Conservation (phyloP, 495 filamentous ascomycete species). For the Thozetella sp. region DNA sequence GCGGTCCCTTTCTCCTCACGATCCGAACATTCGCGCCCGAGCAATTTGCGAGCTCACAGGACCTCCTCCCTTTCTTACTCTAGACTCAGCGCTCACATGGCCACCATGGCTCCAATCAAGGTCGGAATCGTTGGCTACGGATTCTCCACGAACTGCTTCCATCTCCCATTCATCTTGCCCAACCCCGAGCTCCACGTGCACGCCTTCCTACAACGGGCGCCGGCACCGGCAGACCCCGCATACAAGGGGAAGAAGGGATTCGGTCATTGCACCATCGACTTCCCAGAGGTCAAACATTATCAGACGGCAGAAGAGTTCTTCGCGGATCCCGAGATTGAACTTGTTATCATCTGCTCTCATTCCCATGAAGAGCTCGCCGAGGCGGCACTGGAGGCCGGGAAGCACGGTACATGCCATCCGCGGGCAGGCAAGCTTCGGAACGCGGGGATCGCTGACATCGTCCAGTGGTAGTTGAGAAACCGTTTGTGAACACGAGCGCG, state of each 20-base stretch:
- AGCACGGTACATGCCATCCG: slow-evolving; percentile 42
- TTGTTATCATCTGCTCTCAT: slow-evolving; percentile 66
- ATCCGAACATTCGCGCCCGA: too few relatives aligned
- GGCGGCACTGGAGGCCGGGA: slow-evolving; percentile 62
- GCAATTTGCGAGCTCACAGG: too few relatives aligned
- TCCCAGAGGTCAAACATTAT: slow-evolving; percentile 33
- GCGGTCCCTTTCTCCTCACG: too few relatives aligned
- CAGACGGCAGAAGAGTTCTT: slow-evolving; percentile 59
- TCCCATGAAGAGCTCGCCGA: slow-evolving; percentile 66
- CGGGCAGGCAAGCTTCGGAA: not conserved
- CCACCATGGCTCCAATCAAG: slow-evolving; percentile 24
- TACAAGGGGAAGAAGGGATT: slow-evolving; percentile 9
- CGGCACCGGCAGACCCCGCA: slow-evolving; percentile 13
- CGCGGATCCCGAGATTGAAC: slow-evolving; percentile 55
- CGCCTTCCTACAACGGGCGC: slow-evolving; percentile 36
- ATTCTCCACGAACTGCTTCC: slow-evolving; percentile 72
- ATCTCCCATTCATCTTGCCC: slow-evolving; percentile 69
- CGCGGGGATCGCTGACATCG: not conserved
- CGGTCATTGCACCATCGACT: slow-evolving; percentile 35
- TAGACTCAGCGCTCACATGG: not conserved
- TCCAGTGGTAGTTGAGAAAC: slow-evolving; percentile 74
- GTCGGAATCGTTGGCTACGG: slow-evolving; percentile 42
- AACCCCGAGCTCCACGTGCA: slow-evolving; percentile 63
- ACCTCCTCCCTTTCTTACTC: too few relatives aligned
- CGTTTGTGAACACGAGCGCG: slow-evolving; percentile 63